Conservation (phyloP, 2,329 filamentous ascomycete genomes). For the Xylariaceae sp. region DNA sequence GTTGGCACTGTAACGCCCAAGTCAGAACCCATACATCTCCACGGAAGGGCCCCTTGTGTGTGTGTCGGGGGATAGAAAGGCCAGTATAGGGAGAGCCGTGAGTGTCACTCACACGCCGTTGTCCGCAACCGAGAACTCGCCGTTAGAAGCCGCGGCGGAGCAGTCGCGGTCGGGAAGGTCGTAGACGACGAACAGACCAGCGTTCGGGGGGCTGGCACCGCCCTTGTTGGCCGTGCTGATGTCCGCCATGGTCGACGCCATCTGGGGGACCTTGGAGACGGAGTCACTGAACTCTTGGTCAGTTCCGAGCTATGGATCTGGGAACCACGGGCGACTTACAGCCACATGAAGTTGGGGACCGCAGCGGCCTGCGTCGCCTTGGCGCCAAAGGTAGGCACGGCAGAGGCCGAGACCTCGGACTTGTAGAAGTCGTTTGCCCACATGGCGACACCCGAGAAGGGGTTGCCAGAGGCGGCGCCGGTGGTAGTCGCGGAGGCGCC, state of each 20-base stretch:
- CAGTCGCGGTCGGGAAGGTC: slow-evolving; percentile 53
- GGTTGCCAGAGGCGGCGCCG: slow-evolving; percentile 42
- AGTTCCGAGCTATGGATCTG: too few species aligned
- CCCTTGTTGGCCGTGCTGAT: slow-evolving; percentile 31
- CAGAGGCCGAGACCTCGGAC: slow-evolving; percentile 46
- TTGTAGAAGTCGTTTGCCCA: slow-evolving; percentile 50
- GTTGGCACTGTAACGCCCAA: too few species aligned
- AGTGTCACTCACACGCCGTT: too few species aligned
- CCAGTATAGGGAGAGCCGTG: too few species aligned
- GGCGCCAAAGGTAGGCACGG: slow-evolving; percentile 54
- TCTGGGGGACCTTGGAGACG: slow-evolving; percentile 40
- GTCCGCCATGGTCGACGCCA: slow-evolving; percentile 37
- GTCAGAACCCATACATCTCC: too few species aligned
- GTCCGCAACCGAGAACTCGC: slow-evolving; percentile 44
- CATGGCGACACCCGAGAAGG: slow-evolving; percentile 33
- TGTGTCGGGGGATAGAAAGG: too few species aligned
- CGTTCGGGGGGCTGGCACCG: slow-evolving; percentile 33
- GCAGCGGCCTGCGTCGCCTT: slow-evolving; percentile 44
- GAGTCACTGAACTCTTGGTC: too few species aligned
- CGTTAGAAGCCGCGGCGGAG: slow-evolving; percentile 48
- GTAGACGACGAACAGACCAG: slow-evolving; percentile 47
- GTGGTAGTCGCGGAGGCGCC: slow-evolving; percentile 26
- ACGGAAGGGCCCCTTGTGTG: too few species aligned
- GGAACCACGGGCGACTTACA: too few species aligned
- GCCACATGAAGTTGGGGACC: slow-evolving; percentile 46